Conservation (phyloP, 257 asterid species). For the Nicotiana obtusifolia region DNA sequence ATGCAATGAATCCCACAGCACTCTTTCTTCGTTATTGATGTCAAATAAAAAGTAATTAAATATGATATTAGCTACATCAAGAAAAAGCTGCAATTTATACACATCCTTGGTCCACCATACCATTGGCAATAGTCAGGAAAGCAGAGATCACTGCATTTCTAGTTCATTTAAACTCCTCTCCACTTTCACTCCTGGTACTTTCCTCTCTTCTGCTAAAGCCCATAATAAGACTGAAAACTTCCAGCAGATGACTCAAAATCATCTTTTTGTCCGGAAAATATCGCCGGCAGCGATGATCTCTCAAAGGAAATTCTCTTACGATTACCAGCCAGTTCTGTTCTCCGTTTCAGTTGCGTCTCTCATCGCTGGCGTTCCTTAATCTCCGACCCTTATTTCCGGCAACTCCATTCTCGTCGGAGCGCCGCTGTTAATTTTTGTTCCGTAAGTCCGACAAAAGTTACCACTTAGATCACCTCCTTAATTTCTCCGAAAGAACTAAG, state of each 20-base stretch:
- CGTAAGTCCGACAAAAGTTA: not conserved
- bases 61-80: not conserved
- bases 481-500: not conserved
- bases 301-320: not conserved
- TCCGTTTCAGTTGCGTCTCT: not conserved
- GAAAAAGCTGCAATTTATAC: conserved; percentile 28
- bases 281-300: not conserved
- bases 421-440: not conserved
- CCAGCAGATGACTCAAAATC: not conserved
- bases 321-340: not conserved
- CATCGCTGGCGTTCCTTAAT: not conserved
- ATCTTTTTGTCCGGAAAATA: not conserved
- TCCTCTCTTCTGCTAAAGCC: not conserved
- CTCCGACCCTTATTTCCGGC: not conserved
- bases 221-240: not conserved
- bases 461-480: not conserved
- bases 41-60: not conserved
- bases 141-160: conserved; percentile 90
- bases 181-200: not conserved
- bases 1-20: not conserved
- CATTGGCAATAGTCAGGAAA: conserved; percentile 70
- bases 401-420: not conserved
- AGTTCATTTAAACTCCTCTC: too few species aligned
- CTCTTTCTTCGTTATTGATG: not conserved
- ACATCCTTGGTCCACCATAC: conserved; percentile 98